Evolutionary conservation across 768 basidiomycete genomes (phyloP), one percentile per base, ranked within the genome.

Genomic region (Tulasnella calospora): DNA sequence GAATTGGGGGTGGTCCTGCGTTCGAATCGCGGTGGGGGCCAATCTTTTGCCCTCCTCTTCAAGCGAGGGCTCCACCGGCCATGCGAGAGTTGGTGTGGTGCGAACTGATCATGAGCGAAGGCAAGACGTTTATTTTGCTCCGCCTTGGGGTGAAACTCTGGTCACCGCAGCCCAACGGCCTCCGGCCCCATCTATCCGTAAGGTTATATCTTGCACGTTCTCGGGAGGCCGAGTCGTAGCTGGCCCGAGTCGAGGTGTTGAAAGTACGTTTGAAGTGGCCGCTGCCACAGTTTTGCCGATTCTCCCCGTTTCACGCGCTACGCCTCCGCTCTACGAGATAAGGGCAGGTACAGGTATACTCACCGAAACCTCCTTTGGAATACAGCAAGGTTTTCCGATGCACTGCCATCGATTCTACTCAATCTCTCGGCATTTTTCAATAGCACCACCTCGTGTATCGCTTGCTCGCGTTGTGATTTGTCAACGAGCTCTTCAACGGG

Each of bases 1-100:
- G 55, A 38, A 55, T 57, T 76, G 46, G 75, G 75, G 55, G 75
- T 76, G 75, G 75, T 76, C 75, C 75, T 76, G 75, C 75, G 75
- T 76, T 76, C 75, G 75, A 76, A 40, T 55, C 75, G 75, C 75
- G 55, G 75, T 76, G 57, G 47, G 57, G 75, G 75, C 75, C 75
- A 38, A 40, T 76, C 57, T 76, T 76, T 76, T 76, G 30, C 35
- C 38, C 9, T 35, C 55, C 6, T 36, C 9, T 36, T 76, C 51
- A 19, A 46, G 44, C 13, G 2, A 46, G n/a, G 12, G 44, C 47
- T 23, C 21, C 17, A 3, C 23, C 21, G 21, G 23, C 23, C 21
- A 51, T 19, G 47, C 17, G 21, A 23, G 19, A 3, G 17, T 3
- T 51, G 44, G 2, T 6, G 44, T 19, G 44, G 44, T 46, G 13